These are phyloP conservation scores for Paratinospora sagittata DNA, from an alignment of 164 flowering plant species.

Conservation along the genomic window DNA sequence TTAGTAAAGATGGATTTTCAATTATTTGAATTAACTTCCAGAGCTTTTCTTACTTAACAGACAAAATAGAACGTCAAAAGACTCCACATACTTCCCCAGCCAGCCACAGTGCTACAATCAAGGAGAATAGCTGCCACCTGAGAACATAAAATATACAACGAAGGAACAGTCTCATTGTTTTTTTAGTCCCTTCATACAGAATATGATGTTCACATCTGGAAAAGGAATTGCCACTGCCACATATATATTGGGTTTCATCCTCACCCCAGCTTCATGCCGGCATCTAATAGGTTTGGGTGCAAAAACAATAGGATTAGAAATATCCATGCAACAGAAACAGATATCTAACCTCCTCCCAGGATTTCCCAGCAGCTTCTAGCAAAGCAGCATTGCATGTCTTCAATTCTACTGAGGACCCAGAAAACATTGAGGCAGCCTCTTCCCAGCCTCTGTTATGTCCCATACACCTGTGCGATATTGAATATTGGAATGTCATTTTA, in stretches of 20 bases:
- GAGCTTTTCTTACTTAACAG: too few species aligned
- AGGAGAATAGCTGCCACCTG: not conserved
- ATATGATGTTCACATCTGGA: not conserved
- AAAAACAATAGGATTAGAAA: not conserved
- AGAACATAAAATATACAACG: not conserved
- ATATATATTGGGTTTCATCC: not conserved
- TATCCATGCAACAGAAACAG: not conserved
- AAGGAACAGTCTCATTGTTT: not conserved
- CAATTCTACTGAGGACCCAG: conserved; percentile 66
- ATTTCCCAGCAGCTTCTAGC: conserved; percentile 74
- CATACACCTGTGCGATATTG: conserved; percentile 67
- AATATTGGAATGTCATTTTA: not conserved
- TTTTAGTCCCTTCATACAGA: not conserved
- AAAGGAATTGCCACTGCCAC: not conserved
- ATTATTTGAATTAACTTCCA: too few species aligned
- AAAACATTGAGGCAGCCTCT: conserved; percentile 87
- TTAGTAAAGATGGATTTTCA: too few species aligned
- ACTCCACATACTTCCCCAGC: not conserved
- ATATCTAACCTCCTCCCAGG: conserved; percentile 82
- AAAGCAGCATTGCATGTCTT: conserved; percentile 95
- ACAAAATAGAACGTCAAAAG: not conserved
- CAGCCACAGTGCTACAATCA: not conserved
- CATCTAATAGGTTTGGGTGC: not conserved
- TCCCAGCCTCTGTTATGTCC: conserved; percentile 99
- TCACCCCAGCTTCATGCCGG: not conserved